Conservation (phyloP, 2,329 filamentous ascomycete species). For the Hansfordia pulvinata region DNA sequence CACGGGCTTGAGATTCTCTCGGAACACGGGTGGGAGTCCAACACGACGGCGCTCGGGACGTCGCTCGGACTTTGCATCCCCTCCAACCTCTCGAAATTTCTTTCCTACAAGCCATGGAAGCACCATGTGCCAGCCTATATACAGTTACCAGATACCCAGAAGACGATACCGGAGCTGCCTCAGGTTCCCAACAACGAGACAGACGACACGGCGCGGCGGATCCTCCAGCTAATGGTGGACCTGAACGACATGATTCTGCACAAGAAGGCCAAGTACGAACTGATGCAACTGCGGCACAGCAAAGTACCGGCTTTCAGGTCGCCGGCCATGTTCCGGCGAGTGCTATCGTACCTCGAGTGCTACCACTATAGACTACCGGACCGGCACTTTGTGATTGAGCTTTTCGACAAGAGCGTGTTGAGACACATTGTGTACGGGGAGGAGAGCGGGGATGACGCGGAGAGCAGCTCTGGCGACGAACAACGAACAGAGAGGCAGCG, state of each 20-base stretch:
- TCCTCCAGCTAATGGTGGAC: slow-evolving; percentile 74
- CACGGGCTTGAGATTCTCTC: slow-evolving; percentile 87
- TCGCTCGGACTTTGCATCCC: slow-evolving; percentile 85
- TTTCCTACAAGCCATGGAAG: slow-evolving; percentile 53
- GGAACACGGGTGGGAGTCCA: slow-evolving; percentile 86
- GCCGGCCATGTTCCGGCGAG: slow-evolving; percentile 67
- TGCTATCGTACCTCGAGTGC: slow-evolving; percentile 72
- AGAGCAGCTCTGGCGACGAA: slow-evolving; percentile 33
- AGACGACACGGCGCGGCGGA: slow-evolving; percentile 54
- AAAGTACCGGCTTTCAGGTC: slow-evolving; percentile 64
- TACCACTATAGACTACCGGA: slow-evolving; percentile 83
- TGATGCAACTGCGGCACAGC: slow-evolving; percentile 63
- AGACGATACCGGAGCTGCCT: slow-evolving; percentile 32
- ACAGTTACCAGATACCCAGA: slow-evolving; percentile 33
- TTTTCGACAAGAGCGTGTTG: slow-evolving; percentile 87
- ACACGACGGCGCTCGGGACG: slow-evolving; percentile 67
- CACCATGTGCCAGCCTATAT: slow-evolving; percentile 34
- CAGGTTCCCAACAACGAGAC: slow-evolving; percentile 44
- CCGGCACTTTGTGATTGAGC: slow-evolving; percentile 78
- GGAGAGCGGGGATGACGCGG: slow-evolving; percentile 23
- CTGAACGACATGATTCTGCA: slow-evolving; percentile 88
- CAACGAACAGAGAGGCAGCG: slow-evolving; percentile 42
- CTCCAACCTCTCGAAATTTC: slow-evolving; percentile 60
- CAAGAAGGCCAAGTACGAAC: slow-evolving; percentile 71
- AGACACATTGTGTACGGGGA: slow-evolving; percentile 72